phyloP scores from a whole-genome alignment of 805 yeast genomes.

The Metschnikowia koreensis region DNA sequence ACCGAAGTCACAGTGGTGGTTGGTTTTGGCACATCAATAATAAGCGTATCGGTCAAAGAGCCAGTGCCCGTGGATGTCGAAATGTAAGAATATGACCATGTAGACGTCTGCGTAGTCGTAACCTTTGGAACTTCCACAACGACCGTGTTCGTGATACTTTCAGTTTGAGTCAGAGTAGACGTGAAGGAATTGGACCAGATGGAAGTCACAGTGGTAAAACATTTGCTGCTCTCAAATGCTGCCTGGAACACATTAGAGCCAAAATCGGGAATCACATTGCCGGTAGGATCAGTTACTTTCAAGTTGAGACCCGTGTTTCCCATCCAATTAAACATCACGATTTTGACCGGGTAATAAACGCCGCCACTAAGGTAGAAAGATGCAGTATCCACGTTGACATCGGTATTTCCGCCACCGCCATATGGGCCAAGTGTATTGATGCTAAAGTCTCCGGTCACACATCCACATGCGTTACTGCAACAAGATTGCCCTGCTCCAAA shows the following conservation, averaged over 20 bases:
- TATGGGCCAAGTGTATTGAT: conserved; percentile 10
- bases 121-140: no score
- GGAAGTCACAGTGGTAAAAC: conserved; percentile 2
- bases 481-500: conserved; percentile 14
- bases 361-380: conserved; percentile 9
- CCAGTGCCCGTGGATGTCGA: conserved; percentile 16
- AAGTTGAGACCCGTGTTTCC: conserved; percentile 11
- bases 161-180: no score
- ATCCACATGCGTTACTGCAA: conserved; percentile 13
- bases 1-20: no score
- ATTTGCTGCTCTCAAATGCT: conserved; percentile 3
- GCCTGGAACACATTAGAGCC: conserved; percentile 12
- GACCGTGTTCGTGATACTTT: no score
- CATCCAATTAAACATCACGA: conserved; percentile 17
- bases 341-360: conserved; percentile 13
- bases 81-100: conserved; percentile 15
- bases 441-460: conserved; percentile 13
- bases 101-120: no score
- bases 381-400: conserved; percentile 4
- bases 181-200: no score
- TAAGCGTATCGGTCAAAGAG: no score
- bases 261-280: conserved; percentile 4
- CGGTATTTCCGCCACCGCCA: conserved; percentile 10
- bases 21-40: no score
- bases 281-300: conserved; percentile 3